Conservation (phyloP, 2,329 filamentous ascomycete species). For the Lachnum nothofagi region DNA sequence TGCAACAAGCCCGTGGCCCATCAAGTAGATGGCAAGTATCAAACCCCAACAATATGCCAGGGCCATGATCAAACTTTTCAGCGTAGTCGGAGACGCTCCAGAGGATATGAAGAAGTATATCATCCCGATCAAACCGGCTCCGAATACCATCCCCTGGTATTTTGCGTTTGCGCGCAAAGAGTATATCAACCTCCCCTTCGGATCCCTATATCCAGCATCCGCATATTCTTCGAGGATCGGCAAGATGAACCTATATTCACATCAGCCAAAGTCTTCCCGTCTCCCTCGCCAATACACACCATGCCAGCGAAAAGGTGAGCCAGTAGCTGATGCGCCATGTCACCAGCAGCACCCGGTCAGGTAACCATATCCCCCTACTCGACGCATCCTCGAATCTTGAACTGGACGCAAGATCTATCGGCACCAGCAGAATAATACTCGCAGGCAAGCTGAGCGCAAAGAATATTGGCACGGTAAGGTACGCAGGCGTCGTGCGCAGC, state of each 20-base stretch:
- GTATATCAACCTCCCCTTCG: conserved; percentile 73
- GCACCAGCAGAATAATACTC: conserved; percentile 84
- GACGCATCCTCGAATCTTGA: conserved; percentile 66
- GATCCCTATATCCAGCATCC: conserved; percentile 87
- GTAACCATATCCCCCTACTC: conserved; percentile 80
- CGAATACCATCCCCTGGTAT: conserved; percentile 78
- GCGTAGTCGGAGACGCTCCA: conserved; percentile 63
- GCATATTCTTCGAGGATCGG: conserved; percentile 91
- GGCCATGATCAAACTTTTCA: conserved; percentile 87
- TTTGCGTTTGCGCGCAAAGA: conserved; percentile 81
- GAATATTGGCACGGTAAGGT: conserved; percentile 87
- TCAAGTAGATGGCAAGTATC: conserved; percentile 87
- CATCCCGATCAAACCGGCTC: conserved; percentile 63
- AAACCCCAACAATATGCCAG: conserved; percentile 92
- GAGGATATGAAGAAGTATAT: conserved; percentile 79
- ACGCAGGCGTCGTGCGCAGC: conserved; percentile 81
- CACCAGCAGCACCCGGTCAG: conserved; percentile 70
- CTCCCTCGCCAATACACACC: conserved; percentile 48
- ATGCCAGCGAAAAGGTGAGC: conserved; percentile 92
- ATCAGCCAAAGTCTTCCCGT: neutral
- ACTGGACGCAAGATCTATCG: conserved; percentile 89
- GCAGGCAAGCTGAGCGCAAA: conserved; percentile 90
- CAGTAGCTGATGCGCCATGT: conserved; percentile 95
- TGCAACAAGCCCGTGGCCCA: conserved; percentile 93
- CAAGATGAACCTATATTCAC: conserved; percentile 67